Evolutionary conservation across 2,329 filamentous ascomycete species (phyloP).

Genomic region (Curvularia eragrostidis): DNA sequence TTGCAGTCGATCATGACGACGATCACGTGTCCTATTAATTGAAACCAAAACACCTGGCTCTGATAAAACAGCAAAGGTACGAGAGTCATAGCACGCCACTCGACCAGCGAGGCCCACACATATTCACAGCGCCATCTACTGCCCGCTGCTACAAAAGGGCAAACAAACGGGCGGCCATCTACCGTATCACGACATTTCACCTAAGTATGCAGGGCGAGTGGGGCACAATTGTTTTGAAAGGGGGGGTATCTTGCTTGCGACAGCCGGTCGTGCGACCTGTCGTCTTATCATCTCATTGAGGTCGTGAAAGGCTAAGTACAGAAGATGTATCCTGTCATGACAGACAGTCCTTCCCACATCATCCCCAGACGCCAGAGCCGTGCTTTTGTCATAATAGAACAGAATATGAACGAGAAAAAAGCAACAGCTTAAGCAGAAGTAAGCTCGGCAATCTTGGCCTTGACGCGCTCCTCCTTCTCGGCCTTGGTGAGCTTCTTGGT

Average conservation of each 20-base stretch:
- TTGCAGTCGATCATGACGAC: not conserved
- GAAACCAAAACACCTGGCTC: not conserved
- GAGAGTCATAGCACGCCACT: not conserved
- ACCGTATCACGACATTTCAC: conserved; percentile 7
- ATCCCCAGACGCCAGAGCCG: conserved; percentile 47
- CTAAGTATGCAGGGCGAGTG: not conserved
- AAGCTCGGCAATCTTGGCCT: conserved; percentile 90
- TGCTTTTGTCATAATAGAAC: conserved; percentile 46
- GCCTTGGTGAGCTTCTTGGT: conserved; percentile 78
- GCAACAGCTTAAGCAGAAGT: conserved; percentile 52
- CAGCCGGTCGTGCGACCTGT: conserved; percentile 34
- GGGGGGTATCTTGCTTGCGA: conserved; percentile 22
- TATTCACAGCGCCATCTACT: conserved; percentile 4
- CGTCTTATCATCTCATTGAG: conserved; percentile 42
- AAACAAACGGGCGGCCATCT: not conserved
- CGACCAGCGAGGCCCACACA: conserved; percentile 3
- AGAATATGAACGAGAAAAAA: conserved; percentile 23
- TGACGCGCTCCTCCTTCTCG: conserved; percentile 81
- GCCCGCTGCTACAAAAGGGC: not conserved
- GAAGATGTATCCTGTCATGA: conserved; percentile 29
- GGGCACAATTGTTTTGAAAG: conserved; percentile 1
- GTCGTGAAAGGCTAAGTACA: conserved; percentile 43
- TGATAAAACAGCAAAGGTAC: not conserved
- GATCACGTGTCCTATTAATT: not conserved
- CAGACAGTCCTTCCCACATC: conserved; percentile 39